Percentiles rank a stretch among this genome's conserved stretches.
phyloP scores from a whole-genome alignment of 176 grass and related monocot species.

The Miscanthus lutarioriparius region DNA sequence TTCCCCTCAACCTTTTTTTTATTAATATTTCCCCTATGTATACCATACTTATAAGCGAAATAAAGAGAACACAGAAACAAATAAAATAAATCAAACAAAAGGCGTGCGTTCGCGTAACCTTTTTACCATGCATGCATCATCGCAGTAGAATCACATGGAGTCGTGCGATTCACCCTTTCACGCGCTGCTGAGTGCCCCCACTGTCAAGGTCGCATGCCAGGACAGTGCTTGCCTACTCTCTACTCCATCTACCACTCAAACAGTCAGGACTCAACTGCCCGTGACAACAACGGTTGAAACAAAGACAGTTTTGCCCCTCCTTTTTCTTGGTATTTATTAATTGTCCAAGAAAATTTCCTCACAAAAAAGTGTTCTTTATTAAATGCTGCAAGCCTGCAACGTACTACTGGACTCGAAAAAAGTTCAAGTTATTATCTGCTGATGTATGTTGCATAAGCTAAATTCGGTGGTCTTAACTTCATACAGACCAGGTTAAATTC shows the following conservation, averaged over 20 bases:
- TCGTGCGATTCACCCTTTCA: neutral
- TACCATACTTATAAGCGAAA: neutral
- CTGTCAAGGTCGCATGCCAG: neutral
- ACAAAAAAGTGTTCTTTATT: too few relatives aligned
- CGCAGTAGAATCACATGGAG: neutral
- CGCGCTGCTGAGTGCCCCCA: neutral
- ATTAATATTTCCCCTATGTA: neutral
- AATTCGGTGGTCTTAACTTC: too few relatives aligned
- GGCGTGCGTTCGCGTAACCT: neutral
- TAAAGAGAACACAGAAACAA: neutral
- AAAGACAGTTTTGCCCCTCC: constrained; percentile 11
- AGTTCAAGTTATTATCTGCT: too few relatives aligned
- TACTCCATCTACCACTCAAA: neutral
- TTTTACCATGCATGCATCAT: neutral
- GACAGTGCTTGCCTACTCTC: neutral
- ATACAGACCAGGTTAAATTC: too few relatives aligned
- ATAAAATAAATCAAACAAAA: neutral
- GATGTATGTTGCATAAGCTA: too few relatives aligned
- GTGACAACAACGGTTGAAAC: neutral
- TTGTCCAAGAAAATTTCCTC: too few relatives aligned
- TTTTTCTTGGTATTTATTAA: neutral
- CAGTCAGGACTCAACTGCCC: neutral
- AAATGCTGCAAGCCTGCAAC: too few relatives aligned
- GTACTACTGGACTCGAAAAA: too few relatives aligned
- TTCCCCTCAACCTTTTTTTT: too few relatives aligned